Base-by-base conservation (phyloP, 1,139 yeast species). In the Pichia sp. region DNA sequence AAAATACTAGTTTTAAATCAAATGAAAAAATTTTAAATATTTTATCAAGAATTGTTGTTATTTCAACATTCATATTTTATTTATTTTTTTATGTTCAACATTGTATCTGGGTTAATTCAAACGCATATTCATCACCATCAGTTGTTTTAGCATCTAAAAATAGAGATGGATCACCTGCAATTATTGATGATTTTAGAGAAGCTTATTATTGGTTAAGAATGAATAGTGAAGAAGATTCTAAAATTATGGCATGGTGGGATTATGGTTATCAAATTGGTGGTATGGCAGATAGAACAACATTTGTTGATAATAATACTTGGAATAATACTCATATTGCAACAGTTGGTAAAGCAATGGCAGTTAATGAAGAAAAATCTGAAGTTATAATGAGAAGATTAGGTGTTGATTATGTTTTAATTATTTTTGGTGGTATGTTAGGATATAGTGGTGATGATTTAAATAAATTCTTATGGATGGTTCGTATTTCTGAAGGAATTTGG, bases 231-330 rank as follows among this genome's bases (percentile, higher is more conserved):
- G 97, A 90, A 66, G 98, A 94, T 65, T 86, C 97, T 44, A 89
- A 87, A 68, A 85, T 94, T 55, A 88, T 94, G 86, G 86, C 97
- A 7, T 94, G 99, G 99, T 94, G 99, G 99, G 99, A 94, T 74
- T 94, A 94, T 66, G 99, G 99, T 49, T 94, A 94, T 69, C 99
- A 94, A 71, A 94, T 94, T 63, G 98, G 98, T 59, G 99, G 99
- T 54, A 92, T 94, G 97, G 98, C 98, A 42, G 98, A 94, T 69
- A 81, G 98, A 66, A 92, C 98, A 56, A 94, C 99, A 5, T 76
- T 94, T 58, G 99, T 94, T 41, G 99, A 94, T 68, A 94, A 94
- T 76, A 94, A 94, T 69, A 94, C 99, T 9, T 94, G 99, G 99
- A 94, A 94, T 67, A 94, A 94, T 72, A 94, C 99, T 5, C 99